Percentiles rank a stretch among this genome's conserved stretches.
Evolutionary conservation across 108 stramenopile species (phyloP).

Genomic region (Pseudonitzschia delicatissima): DNA sequence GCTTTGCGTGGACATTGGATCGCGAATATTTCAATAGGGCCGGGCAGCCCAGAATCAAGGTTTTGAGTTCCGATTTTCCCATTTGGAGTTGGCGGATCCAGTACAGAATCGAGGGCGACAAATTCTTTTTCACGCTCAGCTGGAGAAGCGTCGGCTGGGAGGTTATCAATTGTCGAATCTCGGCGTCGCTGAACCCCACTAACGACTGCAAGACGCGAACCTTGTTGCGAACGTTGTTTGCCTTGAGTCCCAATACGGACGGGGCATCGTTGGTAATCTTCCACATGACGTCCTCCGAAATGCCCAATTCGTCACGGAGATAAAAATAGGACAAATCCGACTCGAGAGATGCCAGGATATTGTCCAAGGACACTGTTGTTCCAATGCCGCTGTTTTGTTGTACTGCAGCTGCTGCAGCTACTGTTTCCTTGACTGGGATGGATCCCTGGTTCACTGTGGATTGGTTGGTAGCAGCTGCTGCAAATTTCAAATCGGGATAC

Average conservation of each 20-base stretch:
- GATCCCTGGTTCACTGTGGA: neutral
- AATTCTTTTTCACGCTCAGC: conserved; percentile 58
- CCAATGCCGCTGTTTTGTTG: neutral
- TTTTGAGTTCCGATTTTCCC: conserved; percentile 48
- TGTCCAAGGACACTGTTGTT: neutral
- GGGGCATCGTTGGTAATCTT: conserved; percentile 65
- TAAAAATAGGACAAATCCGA: conserved; percentile 81
- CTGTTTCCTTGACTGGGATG: neutral
- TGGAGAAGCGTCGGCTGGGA: conserved; percentile 64
- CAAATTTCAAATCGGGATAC: neutral
- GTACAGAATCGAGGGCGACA: conserved; percentile 60
- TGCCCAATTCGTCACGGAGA: conserved; percentile 62
- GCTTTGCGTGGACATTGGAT: conserved; percentile 51
- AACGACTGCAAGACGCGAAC: conserved; percentile 47
- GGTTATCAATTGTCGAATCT: conserved; percentile 49
- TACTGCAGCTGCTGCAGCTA: neutral
- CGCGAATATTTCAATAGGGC: conserved; percentile 58
- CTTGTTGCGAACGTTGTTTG: conserved; percentile 58
- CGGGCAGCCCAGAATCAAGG: conserved; percentile 58
- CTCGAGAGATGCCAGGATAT: conserved; percentile 10
- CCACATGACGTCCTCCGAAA: conserved; percentile 82
- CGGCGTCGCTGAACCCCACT: conserved; percentile 63
- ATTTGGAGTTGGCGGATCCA: conserved; percentile 54
- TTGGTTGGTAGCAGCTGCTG: neutral
- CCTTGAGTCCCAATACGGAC: conserved; percentile 71